Conservation (phyloP, 2,329 filamentous ascomycete genomes). For the Colletotrichum theobromicola region DNA sequence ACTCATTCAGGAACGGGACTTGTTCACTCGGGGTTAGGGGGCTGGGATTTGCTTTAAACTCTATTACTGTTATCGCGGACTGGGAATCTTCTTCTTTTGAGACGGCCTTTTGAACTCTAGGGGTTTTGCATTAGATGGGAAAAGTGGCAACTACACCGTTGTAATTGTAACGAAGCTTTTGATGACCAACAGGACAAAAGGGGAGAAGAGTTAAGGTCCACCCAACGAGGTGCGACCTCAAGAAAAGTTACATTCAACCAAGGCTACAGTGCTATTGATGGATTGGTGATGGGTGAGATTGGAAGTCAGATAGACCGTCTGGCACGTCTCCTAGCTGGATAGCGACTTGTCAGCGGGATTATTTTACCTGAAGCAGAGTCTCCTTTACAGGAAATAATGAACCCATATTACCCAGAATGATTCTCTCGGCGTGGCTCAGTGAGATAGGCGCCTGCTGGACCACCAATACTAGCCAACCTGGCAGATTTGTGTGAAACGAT, state of each 20-base stretch:
- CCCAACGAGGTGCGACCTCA: not conserved
- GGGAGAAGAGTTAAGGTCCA: not conserved
- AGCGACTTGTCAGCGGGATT: not conserved
- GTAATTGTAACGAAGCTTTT: conserved; percentile 24
- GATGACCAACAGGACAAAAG: conserved; percentile 1
- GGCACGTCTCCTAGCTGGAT: not conserved
- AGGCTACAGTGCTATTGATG: not conserved
- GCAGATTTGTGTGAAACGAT: not conserved
- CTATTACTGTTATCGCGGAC: not conserved
- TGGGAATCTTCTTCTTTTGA: not conserved
- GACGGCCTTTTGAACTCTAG: not conserved
- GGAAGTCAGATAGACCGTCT: not conserved
- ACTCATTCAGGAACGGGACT: conserved; percentile 6
- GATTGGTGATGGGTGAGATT: not conserved
- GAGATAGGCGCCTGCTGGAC: not conserved
- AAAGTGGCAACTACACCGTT: conserved; percentile 23
- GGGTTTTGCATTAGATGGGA: conserved; percentile 17
- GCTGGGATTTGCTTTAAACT: not conserved
- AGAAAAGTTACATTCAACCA: not conserved
- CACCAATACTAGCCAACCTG: not conserved
- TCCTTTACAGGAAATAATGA: not conserved
- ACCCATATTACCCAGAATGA: not conserved
- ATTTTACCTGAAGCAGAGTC: not conserved
- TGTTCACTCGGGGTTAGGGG: not conserved
- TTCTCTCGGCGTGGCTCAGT: not conserved